A percentile compares a stretch with the other conserved stretches of the same genome.
Conservation (phyloP, 768 basidiomycete species). For the Exidia glandulosa region DNA sequence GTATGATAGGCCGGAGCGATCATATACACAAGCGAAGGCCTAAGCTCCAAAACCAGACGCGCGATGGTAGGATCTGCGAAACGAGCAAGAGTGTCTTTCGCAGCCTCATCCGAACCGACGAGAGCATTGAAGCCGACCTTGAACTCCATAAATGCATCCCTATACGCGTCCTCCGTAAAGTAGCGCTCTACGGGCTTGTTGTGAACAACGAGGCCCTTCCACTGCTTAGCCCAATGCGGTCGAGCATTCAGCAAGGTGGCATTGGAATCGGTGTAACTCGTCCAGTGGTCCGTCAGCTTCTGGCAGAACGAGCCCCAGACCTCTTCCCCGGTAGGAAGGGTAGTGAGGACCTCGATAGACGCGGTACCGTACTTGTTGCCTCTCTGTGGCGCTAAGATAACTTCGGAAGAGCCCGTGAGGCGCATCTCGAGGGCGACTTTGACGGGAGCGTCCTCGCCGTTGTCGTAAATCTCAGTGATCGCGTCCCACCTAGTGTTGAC, state of each 20-base stretch:
- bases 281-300: conserved; percentile 15
- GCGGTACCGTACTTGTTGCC: conserved; percentile 13
- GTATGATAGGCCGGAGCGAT: too few species aligned
- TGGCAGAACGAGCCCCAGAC: conserved; percentile 14
- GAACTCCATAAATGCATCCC: neutral
- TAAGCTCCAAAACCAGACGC: neutral
- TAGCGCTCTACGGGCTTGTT: conserved; percentile 13
- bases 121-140: neutral
- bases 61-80: neutral
- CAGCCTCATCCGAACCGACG: neutral
- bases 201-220: conserved; percentile 12
- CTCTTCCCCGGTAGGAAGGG: conserved; percentile 10
- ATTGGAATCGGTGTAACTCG: conserved; percentile 8
- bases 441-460: conserved; percentile 10
- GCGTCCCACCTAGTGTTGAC: neutral
- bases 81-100: neutral
- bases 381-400: conserved; percentile 16
- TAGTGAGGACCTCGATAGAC: conserved; percentile 17
- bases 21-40: too few species aligned
- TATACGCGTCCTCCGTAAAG: neutral
- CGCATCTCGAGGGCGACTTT: conserved; percentile 19
- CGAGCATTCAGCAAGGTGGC: too few species aligned
- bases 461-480: conserved; percentile 4
- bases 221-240: conserved; percentile 21
- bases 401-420: conserved; percentile 14